These are phyloP conservation scores for Aegilops sharonensis DNA, from an alignment of 176 grass and related monocot genomes.

Conservation along the genomic window DNA sequence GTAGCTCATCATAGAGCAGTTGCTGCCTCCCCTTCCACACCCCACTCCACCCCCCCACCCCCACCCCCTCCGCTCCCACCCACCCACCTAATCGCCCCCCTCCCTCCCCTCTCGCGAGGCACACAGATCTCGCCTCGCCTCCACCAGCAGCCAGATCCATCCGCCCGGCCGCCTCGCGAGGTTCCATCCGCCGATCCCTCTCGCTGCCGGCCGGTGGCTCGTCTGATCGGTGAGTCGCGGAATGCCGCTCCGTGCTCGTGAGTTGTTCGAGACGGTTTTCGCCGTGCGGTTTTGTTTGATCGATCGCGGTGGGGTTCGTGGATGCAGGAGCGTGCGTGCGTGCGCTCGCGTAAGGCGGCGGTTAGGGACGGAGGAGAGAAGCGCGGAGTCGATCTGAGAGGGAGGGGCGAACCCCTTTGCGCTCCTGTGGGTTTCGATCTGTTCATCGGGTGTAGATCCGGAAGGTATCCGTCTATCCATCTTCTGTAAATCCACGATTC, in stretches of 20 bases:
- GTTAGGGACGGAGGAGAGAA: background rate
- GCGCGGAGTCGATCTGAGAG: background rate
- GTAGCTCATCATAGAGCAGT: slow-evolving; percentile 20
- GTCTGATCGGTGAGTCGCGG: slow-evolving; percentile 32
- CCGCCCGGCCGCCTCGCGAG: background rate
- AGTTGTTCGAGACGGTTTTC: background rate
- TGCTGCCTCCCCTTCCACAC: background rate
- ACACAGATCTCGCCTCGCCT: background rate
- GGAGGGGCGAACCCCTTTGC: background rate
- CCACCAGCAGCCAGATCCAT: background rate
- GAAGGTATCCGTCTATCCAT: slow-evolving; percentile 1
- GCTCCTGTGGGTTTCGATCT: slow-evolving; percentile 9
- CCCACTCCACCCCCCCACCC: background rate
- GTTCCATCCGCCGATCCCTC: background rate
- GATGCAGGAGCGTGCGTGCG: slow-evolving; percentile 27
- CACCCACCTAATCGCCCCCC: background rate
- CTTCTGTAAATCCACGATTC: background rate
- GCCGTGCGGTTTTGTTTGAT: background rate
- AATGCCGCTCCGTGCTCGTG: background rate
- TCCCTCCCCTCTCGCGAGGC: background rate
- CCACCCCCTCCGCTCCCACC: background rate
- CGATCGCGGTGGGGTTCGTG: background rate
- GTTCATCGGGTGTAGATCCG: slow-evolving; percentile 30
- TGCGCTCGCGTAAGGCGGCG: slow-evolving; percentile 1
- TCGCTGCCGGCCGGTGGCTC: background rate